phyloP scores from a whole-genome alignment of 2,329 filamentous ascomycete species.

The Ophiostoma novo-ulmi region DNA sequence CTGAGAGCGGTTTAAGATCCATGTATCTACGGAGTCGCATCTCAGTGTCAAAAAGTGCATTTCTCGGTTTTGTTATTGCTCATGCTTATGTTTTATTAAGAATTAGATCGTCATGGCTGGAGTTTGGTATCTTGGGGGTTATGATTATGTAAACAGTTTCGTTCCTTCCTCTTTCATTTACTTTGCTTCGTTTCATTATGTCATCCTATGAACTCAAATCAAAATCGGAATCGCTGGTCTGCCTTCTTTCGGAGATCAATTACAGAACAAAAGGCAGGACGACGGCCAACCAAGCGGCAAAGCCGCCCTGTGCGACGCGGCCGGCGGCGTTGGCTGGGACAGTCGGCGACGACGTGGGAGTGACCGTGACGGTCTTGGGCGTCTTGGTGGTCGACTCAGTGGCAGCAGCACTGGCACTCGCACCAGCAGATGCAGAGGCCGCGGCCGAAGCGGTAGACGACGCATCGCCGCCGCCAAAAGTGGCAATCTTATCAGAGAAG shows the following conservation, averaged over 20 bases:
- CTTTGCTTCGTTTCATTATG: slow-evolving; percentile 3
- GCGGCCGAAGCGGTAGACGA: neutral
- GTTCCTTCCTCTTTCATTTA: neutral
- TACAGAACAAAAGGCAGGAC: slow-evolving; percentile 22
- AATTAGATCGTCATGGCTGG: neutral
- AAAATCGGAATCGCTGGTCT: neutral
- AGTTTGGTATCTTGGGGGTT: neutral
- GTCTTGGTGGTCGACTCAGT: slow-evolving; percentile 5
- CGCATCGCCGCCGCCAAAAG: slow-evolving; percentile 18
- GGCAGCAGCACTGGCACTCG: slow-evolving; percentile 3
- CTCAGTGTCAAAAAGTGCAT: neutral
- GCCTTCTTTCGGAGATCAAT: neutral
- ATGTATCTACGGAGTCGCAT: neutral
- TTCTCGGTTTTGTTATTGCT: neutral
- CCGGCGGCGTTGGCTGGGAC: slow-evolving; percentile 1
- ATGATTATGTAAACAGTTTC: slow-evolving; percentile 9
- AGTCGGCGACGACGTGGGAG: slow-evolving; percentile 13
- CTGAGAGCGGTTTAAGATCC: slow-evolving; percentile 35
- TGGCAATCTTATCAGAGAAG: slow-evolving; percentile 8
- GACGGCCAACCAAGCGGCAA: slow-evolving; percentile 21
- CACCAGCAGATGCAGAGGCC: neutral
- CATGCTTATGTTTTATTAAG: neutral
- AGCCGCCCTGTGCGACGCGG: neutral
- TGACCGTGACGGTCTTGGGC: slow-evolving; percentile 20
- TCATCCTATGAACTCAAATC: neutral